Evolutionary conservation across 192 early-diverging fungal genomes (phyloP), one percentile per base, ranked within the genome.

Genomic region (Linnemannia elongata): DNA sequence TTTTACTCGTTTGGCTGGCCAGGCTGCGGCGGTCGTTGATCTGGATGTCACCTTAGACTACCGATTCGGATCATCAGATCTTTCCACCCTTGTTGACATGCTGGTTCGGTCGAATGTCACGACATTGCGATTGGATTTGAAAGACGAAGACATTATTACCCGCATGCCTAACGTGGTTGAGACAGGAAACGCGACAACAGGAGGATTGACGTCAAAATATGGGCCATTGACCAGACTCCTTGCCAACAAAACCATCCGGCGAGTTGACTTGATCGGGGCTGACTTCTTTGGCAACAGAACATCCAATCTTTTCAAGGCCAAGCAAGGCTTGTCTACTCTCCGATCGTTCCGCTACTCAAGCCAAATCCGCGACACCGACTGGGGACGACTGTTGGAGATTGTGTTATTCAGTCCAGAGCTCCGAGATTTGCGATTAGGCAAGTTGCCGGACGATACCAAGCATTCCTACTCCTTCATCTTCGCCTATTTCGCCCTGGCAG

Each of bases 191-290:
- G n/a, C n/a, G n/a, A n/a, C n/a, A n/a, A n/a, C n/a, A n/a, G n/a
- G n/a, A n/a, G n/a, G n/a, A n/a, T n/a, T n/a, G n/a, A n/a, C n/a
- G 33, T 42, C 44, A 5, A 78, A 70, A 35, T 78, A 78, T 66
- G 7, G 35, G 5, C 76, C 76, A 6, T 6, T 78, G 13, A 42
- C 70, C 4, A 66, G 70, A 15, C n/a, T 78, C 9, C 52, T 78
- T 42, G n/a, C 68, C 10, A 69, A 45, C 35, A 44, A 27, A 22
- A 70, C 69, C 30, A 35, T 78, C 0, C 66, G 52, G 35, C 15
- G 8, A 3, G 30, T 78, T 2, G 38, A n/a, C 4, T 2, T 78
- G 1, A 49, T 18, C 17, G 45, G 68, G 0, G 8, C 69, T 30
- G 68, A 70, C 13, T 70, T 17, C 10, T 78, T 78, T 60, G 76